Percentiles rank a stretch among this genome's conserved stretches.
phyloP scores from a whole-genome alignment of 148 eudicot genomes.

The Cornus suecica region DNA sequence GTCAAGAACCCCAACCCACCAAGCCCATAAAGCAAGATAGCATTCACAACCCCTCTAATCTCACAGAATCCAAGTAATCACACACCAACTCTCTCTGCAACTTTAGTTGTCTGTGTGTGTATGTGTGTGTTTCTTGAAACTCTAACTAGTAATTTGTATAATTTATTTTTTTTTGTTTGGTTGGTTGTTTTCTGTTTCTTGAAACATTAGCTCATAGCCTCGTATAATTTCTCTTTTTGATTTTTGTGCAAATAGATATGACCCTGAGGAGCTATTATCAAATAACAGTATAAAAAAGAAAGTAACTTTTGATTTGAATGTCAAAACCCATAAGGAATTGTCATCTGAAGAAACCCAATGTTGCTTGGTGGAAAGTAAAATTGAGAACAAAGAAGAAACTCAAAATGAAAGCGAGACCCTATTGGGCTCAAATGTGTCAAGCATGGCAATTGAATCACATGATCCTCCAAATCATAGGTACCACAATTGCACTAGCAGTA shows the following conservation, averaged over 20 bases:
- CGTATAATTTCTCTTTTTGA: too few species aligned
- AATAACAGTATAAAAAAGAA: conserved; percentile 40
- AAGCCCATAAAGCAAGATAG: conserved; percentile 19
- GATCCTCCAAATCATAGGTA: conserved; percentile 42
- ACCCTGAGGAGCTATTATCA: conserved; percentile 25
- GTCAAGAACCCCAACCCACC: conserved; percentile 20
- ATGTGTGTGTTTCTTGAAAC: too few species aligned
- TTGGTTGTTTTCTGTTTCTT: not conserved
- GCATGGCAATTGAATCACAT: conserved; percentile 37
- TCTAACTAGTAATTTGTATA: too few species aligned
- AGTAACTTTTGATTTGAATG: conserved; percentile 55
- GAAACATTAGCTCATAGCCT: not conserved
- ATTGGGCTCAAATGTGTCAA: conserved; percentile 42
- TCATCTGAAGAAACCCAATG: conserved; percentile 9
- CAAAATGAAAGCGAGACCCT: not conserved
- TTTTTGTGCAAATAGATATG: conserved; percentile 19
- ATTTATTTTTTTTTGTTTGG: not conserved
- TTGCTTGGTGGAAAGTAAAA: conserved; percentile 1
- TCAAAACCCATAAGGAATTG: conserved; percentile 27
- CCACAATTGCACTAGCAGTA: conserved; percentile 36
- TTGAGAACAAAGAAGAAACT: conserved; percentile 18
- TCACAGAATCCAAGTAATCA: conserved; percentile 27
- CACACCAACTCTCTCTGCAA: not conserved
- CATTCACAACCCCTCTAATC: conserved; percentile 11
- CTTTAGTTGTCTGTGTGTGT: too few species aligned